These are phyloP conservation scores for Trichoderma semiorbis DNA, from an alignment of 2,329 filamentous ascomycete genomes.

Conservation along the genomic window DNA sequence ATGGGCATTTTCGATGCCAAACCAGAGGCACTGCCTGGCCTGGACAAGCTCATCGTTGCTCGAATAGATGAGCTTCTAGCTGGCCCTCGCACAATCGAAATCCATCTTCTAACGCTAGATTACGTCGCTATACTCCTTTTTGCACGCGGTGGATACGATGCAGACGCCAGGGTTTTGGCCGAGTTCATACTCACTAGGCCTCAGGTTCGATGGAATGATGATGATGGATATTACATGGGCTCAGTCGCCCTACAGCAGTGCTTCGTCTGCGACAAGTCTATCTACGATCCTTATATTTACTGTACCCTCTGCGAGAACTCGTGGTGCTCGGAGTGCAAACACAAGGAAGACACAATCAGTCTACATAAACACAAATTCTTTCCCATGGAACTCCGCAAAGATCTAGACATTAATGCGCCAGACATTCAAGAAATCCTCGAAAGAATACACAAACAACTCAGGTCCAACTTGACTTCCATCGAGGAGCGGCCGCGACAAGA, in stretches of 20 bases:
- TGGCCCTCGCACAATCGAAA: neutral
- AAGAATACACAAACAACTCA: neutral
- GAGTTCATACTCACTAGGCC: slow-evolving; percentile 8
- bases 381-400: neutral
- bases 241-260: neutral
- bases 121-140: neutral
- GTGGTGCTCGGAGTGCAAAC: slow-evolving; percentile 1
- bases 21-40: neutral
- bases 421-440: slow-evolving; percentile 14
- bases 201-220: slow-evolving; percentile 1
- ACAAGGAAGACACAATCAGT: neutral
- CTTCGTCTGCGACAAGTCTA: neutral
- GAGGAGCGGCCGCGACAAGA: neutral
- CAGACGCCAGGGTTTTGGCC: neutral
- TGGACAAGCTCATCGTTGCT: slow-evolving; percentile 9
- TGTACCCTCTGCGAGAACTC: slow-evolving; percentile 12
- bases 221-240: slow-evolving; percentile 1
- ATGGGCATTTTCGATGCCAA: neutral
- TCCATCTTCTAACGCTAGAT: neutral
- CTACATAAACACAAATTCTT: slow-evolving; percentile 13
- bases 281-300: slow-evolving; percentile 7
- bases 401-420: slow-evolving; percentile 12
- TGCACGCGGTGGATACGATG: neutral
- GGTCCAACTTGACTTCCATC: neutral
- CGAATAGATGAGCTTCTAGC: slow-evolving; percentile 1